phyloP scores from a whole-genome alignment of 345 rosid genomes.

The Stellera chamaejasme region DNA sequence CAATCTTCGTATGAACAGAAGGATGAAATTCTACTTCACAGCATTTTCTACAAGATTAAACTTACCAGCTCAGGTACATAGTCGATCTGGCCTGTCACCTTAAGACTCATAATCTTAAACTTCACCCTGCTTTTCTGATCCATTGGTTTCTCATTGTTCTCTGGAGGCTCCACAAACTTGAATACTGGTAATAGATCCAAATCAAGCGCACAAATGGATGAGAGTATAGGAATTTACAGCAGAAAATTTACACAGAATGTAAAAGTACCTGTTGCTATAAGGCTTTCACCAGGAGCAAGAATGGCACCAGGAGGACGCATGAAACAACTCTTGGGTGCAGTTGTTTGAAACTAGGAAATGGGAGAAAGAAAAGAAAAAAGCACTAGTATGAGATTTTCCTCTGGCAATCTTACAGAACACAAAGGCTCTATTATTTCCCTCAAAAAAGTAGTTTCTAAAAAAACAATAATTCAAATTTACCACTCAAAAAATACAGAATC shows the following conservation, averaged over 20 bases:
- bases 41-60: not conserved
- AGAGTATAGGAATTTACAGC: conserved; percentile 5
- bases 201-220: conserved; percentile 1
- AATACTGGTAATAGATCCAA: conserved; percentile 44
- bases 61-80: conserved; percentile 96
- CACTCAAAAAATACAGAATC: too few species aligned
- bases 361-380: conserved; percentile 1
- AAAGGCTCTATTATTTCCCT: too few species aligned
- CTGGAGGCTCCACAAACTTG: conserved; percentile 93
- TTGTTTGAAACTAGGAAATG: conserved; percentile 81
- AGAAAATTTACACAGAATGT: not conserved
- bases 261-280: conserved; percentile 75
- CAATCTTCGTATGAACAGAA: too few species aligned
- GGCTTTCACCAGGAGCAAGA: conserved; percentile 86
- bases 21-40: too few species aligned
- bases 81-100: conserved; percentile 80
- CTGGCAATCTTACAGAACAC: not conserved
- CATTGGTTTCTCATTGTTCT: conserved; percentile 90
- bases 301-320: conserved; percentile 99
- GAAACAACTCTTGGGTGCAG: conserved; percentile 97
- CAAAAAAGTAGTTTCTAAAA: too few species aligned
- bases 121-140: conserved; percentile 83
- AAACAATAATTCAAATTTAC: too few species aligned
- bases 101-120: conserved; percentile 93
- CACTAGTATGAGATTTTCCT: not conserved